These are phyloP conservation scores for Gonapodya prolifera DNA, from an alignment of 192 early-diverging fungal species.

Conservation along the genomic window DNA sequence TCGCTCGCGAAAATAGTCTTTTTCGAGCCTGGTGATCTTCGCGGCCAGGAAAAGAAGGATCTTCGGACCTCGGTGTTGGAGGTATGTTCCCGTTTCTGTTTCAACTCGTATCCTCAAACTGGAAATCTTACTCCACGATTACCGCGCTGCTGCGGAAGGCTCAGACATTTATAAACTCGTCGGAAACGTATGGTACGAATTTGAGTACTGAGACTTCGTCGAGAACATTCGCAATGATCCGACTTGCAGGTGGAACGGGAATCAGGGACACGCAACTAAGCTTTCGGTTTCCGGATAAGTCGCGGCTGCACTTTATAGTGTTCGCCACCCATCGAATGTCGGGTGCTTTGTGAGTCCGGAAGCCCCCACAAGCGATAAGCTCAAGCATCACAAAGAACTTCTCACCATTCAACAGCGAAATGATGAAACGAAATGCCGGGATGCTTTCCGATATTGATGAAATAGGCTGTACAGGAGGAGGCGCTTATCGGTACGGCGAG, in stretches of 20 bases:
- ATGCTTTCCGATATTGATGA: background rate
- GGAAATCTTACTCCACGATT: no score
- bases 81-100: no score
- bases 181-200: background rate
- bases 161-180: no score
- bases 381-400: no score
- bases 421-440: background rate
- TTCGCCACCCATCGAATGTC: background rate
- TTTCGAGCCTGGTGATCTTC: background rate
- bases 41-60: background rate
- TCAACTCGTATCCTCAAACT: no score
- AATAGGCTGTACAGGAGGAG: background rate
- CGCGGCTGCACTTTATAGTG: background rate
- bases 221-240: background rate
- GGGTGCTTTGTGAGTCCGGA: background rate
- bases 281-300: background rate
- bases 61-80: background rate
- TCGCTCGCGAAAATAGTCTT: constrained; percentile 1
- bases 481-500: background rate
- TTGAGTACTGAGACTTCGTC: background rate
- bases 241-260: background rate
- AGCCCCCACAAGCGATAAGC: background rate
- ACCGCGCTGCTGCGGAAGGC: no score
- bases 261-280: background rate
- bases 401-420: background rate